Conservation (phyloP, 768 basidiomycete genomes). For the Mycena crocata region DNA sequence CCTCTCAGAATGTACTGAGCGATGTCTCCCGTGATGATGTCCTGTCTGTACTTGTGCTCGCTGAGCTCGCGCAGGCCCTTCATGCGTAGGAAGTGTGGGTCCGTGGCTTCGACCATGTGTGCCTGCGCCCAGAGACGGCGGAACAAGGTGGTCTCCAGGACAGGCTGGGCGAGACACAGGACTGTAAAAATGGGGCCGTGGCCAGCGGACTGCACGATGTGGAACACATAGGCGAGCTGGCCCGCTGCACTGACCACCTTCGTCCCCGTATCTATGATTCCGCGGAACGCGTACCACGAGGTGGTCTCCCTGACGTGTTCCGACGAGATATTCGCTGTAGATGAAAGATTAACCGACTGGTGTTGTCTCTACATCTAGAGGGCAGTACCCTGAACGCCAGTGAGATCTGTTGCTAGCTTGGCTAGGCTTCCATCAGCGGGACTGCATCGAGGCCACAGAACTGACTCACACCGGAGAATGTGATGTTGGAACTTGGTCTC, state of each 20-base stretch:
- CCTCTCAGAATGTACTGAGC: conserved; percentile 21
- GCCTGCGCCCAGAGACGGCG: conserved; percentile 8
- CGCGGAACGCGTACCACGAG: conserved; percentile 7
- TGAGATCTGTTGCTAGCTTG: conserved; percentile 25
- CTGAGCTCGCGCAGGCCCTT: conserved; percentile 22
- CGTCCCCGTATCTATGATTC: background rate
- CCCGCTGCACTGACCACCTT: background rate
- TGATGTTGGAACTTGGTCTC: conserved; percentile 9
- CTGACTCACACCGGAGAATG: conserved; percentile 19
- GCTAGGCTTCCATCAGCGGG: background rate
- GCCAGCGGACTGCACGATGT: conserved; percentile 7
- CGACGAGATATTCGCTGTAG: conserved; percentile 14
- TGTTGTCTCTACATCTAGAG: background rate
- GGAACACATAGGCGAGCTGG: conserved; percentile 27
- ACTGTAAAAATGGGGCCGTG: conserved; percentile 23
- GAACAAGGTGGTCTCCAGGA: background rate
- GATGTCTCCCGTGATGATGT: conserved; percentile 31
- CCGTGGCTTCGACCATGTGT: conserved; percentile 17
- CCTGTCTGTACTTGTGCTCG: conserved; percentile 26
- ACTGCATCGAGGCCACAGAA: background rate
- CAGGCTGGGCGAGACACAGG: conserved; percentile 21
- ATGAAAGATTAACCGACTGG: background rate
- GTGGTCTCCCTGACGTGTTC: conserved; percentile 6
- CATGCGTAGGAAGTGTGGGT: conserved; percentile 26
- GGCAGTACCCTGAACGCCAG: conserved; percentile 20